Evolutionary conservation across 2,329 filamentous ascomycete genomes (phyloP), one percentile per base, ranked within the genome.

Genomic region (Botrytis medusae): DNA sequence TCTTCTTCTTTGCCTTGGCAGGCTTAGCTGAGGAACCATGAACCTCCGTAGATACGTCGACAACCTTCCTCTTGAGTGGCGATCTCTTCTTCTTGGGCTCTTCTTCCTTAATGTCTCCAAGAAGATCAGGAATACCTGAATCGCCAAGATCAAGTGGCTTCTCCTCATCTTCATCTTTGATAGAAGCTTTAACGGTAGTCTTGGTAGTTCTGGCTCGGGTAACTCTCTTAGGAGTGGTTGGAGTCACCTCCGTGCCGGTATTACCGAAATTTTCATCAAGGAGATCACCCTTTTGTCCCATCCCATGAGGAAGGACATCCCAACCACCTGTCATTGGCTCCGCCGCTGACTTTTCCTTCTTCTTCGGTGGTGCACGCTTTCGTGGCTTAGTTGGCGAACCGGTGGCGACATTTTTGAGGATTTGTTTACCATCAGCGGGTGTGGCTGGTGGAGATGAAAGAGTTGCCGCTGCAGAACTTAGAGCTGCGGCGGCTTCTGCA

Each of bases 301-400:
- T 80, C 67, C 88, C 89, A 79, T 90, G 88, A 25, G 87, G 87
- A 54, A 89, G 81, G 67, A 87, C 85, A 74, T 87, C 82, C 71
- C 82, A 79, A 44, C 73, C 75, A 67, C 75, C 77, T 4, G 60
- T 74, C 14, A 78, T 46, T 32, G 74, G 68, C 44, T 77, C 75
- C 5, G 48, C 54, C 7, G 61, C 59, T 14, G 32, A 34, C 29
- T 62, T 72, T 25, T 54, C 70, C 51, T 74, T 75, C 51, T 60
- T 74, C 40, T 69, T 75, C 4, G 61, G 22, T 22, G 72, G 18
- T 22, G 48, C 74, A 54, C 73, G 72, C 62, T 78, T 77, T 51
- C 42, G 42, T 20, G 54, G 18, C 29, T 57, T 54, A 16, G 25
- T 54, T 16, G 65, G 37, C 9, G 65, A 69, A 20, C 65, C 65